These are phyloP conservation scores for Cyanodermella asteris DNA, from an alignment of 2,329 filamentous ascomycete species.

Conservation along the genomic window DNA sequence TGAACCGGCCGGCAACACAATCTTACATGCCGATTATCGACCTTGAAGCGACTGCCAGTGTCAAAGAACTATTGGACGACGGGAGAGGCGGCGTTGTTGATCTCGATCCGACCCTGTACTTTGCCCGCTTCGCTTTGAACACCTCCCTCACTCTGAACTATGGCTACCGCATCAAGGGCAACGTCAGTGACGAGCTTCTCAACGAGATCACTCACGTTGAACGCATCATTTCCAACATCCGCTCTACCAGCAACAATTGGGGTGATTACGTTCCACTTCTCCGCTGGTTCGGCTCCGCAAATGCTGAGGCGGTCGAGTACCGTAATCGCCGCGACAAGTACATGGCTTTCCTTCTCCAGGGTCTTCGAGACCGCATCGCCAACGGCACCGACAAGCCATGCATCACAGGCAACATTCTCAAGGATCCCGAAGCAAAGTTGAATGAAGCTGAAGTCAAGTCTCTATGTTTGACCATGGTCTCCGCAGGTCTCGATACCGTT, in stretches of 20 bases:
- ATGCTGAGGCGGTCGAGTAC: slow-evolving; percentile 40
- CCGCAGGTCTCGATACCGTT: slow-evolving; percentile 61
- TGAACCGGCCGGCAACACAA: slow-evolving; percentile 55
- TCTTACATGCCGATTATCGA: slow-evolving; percentile 69
- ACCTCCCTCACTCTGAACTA: slow-evolving; percentile 62
- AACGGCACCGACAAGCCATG: slow-evolving; percentile 45
- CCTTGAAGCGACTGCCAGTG: slow-evolving; percentile 48
- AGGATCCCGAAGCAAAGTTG: slow-evolving; percentile 46
- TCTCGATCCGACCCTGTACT: slow-evolving; percentile 50
- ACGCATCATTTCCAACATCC: slow-evolving; percentile 51
- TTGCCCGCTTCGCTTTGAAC: slow-evolving; percentile 56
- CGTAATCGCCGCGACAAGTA: slow-evolving; percentile 47
- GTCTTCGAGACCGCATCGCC: slow-evolving; percentile 37
- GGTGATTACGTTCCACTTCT: slow-evolving; percentile 66
- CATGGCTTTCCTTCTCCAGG: slow-evolving; percentile 34
- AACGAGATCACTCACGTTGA: slow-evolving; percentile 58
- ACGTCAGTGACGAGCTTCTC: slow-evolving; percentile 43
- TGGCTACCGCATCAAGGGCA: slow-evolving; percentile 51
- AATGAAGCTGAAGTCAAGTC: slow-evolving; percentile 54
- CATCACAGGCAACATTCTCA: slow-evolving; percentile 48
- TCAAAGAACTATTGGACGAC: slow-evolving; percentile 49
- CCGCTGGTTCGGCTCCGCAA: slow-evolving; percentile 40
- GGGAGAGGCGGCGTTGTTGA: slow-evolving; percentile 38
- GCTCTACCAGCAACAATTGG: slow-evolving; percentile 65
- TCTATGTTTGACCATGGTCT: slow-evolving; percentile 65